A percentile compares a stretch with the other conserved stretches of the same genome.
These are phyloP conservation scores for Betula pendula DNA, from an alignment of 306 rosid species.

Conservation along the genomic window DNA sequence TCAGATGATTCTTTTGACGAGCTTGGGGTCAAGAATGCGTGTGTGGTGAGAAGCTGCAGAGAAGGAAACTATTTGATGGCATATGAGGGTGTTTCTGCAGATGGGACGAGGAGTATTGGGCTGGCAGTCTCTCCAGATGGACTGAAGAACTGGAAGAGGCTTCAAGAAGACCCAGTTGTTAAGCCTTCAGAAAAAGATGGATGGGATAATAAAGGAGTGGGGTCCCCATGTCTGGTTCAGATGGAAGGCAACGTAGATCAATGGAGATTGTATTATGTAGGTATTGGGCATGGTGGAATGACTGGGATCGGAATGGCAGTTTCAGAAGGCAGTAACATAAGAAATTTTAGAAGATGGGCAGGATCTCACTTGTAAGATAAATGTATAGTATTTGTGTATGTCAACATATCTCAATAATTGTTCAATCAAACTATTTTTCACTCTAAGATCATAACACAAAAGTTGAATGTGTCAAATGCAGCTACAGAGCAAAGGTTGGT, in stretches of 20 bases:
- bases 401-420: background rate
- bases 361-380: slow-evolving; percentile 12
- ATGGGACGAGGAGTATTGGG: slow-evolving; percentile 19
- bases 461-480: background rate
- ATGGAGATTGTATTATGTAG: slow-evolving; percentile 32
- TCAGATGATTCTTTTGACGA: slow-evolving; percentile 17
- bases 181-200: slow-evolving; percentile 5
- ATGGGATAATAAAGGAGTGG: slow-evolving; percentile 30
- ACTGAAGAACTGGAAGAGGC: slow-evolving; percentile 20
- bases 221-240: slow-evolving; percentile 32
- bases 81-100: slow-evolving; percentile 21
- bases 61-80: slow-evolving; percentile 26
- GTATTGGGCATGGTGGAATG: slow-evolving; percentile 23
- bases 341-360: slow-evolving; percentile 29
- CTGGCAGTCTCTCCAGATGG: slow-evolving; percentile 25
- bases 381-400: slow-evolving; percentile 11
- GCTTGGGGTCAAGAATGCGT: slow-evolving; percentile 26
- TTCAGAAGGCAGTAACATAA: slow-evolving; percentile 20
- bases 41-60: slow-evolving; percentile 20
- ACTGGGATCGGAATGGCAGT: slow-evolving; percentile 37
- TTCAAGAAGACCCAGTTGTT: background rate
- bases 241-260: slow-evolving; percentile 14
- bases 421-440: background rate
- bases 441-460: background rate
- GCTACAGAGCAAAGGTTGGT: background rate